Evolutionary conservation across 2,329 filamentous ascomycete genomes (phyloP), one percentile per base, ranked within the genome.

Genomic region (Colletotrichum eremochloae): DNA sequence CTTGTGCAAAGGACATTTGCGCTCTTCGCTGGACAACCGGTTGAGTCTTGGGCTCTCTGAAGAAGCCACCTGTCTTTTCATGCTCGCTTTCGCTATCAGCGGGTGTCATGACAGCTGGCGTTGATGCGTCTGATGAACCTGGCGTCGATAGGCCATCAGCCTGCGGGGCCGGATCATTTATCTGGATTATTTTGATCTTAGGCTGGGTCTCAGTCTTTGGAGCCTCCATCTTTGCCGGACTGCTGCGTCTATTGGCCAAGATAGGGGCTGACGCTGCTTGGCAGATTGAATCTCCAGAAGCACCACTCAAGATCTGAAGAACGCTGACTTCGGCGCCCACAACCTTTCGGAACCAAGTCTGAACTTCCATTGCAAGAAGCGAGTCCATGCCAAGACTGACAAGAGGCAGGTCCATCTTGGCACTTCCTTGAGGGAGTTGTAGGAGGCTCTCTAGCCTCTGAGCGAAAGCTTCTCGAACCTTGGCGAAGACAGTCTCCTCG

Each of bases 1-100:
- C 77, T 73, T 86, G 84, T 9, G 76, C 80, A n/a, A 79, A 78
- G 3, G 84, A 84, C 71, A 86, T 81, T 5, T 40, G 58, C 0
- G 67, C 67, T 15, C 52, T n/a, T 18, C 52, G 1, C 33, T 57
- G 31, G 0, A 64, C n/a, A 0, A 48, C 42, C 1, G 33, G 50
- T 0, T 50, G 33, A 5, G 42, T 31, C 8, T 46, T 48, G 24
- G 33, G 15, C 12, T 68, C 42, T 18, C 63, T 52, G 40, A 18
- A 42, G 24, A 5, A 7, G 36, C 40, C 15, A 11, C 48, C 42
- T 2, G 15, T 4, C 33, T 40, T 11, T 33, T 57, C 60, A 0
- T 68, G 40, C 2, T 33, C 63, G 24, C 42, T 52, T 1, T 58
- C 52, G 14, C 58, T 58, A 11, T 42, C 36, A 1, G 31, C 42